These are phyloP conservation scores for Lichina pygmaea DNA, from an alignment of 495 filamentous ascomycete species.

Conservation along the genomic window DNA sequence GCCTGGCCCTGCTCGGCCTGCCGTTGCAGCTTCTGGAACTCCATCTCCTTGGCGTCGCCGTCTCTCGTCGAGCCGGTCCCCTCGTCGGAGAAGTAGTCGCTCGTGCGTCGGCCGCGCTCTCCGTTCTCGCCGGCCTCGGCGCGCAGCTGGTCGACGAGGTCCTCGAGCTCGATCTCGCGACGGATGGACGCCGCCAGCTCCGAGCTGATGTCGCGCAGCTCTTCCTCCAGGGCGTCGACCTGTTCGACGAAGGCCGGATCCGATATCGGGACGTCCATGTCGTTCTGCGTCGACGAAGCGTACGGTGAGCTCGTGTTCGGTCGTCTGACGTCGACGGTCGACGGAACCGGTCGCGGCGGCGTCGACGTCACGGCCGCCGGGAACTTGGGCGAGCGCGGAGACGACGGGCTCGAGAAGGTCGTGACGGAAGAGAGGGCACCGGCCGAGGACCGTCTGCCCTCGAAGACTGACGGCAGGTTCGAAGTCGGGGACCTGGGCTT, in stretches of 20 bases:
- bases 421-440: neutral
- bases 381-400: slow-evolving; percentile 23
- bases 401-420: slow-evolving; percentile 28
- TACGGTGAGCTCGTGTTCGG: neutral
- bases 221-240: slow-evolving; percentile 62
- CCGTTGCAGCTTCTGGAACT: slow-evolving; percentile 59
- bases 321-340: slow-evolving; percentile 18
- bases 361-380: slow-evolving; percentile 5
- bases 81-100: slow-evolving; percentile 94
- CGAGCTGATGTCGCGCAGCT: slow-evolving; percentile 72
- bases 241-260: slow-evolving; percentile 6
- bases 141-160: slow-evolving; percentile 69
- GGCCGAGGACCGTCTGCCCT: neutral
- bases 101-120: slow-evolving; percentile 42
- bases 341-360: slow-evolving; percentile 13
- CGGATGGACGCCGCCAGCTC: slow-evolving; percentile 81
- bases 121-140: slow-evolving; percentile 25
- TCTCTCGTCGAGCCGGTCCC: slow-evolving; percentile 65
- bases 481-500: neutral
- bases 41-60: slow-evolving; percentile 40
- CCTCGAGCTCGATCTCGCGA: slow-evolving; percentile 90
- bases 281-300: neutral
- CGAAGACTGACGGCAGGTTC: neutral
- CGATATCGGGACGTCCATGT: slow-evolving; percentile 5
- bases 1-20: slow-evolving; percentile 80